phyloP scores from a whole-genome alignment of 108 stramenopile species.

The Mediolabrus comicus region DNA sequence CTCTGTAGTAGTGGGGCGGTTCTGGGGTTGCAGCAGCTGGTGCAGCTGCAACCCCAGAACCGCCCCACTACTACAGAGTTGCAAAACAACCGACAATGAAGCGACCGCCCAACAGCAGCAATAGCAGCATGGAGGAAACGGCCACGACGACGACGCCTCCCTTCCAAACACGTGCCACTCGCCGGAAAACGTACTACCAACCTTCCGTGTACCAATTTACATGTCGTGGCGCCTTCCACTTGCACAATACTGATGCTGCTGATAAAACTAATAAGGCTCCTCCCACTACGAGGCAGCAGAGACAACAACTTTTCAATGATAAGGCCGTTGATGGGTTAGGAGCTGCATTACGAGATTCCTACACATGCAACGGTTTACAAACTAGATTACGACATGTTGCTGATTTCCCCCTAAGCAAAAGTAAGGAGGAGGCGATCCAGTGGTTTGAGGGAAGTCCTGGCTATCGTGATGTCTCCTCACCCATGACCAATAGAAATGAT shows the following conservation, averaged over 20 bases:
- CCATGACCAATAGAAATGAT: not conserved
- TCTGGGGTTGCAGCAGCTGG: not conserved
- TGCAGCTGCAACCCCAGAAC: not conserved
- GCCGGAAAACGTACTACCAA: constrained; percentile 20
- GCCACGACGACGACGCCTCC: not conserved
- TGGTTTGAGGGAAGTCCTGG: constrained; percentile 19
- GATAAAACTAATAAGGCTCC: not conserved
- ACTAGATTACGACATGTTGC: constrained; percentile 28
- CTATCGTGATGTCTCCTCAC: not conserved
- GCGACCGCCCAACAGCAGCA: too few relatives aligned
- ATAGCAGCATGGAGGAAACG: not conserved
- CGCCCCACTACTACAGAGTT: too few relatives aligned
- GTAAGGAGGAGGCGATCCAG: constrained; percentile 30
- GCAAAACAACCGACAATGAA: too few relatives aligned
- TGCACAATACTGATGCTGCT: not conserved
- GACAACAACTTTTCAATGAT: not conserved
- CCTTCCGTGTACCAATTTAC: constrained; percentile 33
- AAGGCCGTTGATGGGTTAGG: constrained; percentile 14
- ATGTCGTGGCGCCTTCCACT: constrained; percentile 32
- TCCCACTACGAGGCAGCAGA: too few relatives aligned
- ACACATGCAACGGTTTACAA: constrained; percentile 27
- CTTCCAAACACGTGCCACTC: constrained; percentile 19
- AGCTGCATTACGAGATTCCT: constrained; percentile 10
- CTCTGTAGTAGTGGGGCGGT: constrained; percentile 11
- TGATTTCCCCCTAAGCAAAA: constrained; percentile 29